Conservation (phyloP, 495 filamentous ascomycete species). For the Trichoderma asperelloides region DNA sequence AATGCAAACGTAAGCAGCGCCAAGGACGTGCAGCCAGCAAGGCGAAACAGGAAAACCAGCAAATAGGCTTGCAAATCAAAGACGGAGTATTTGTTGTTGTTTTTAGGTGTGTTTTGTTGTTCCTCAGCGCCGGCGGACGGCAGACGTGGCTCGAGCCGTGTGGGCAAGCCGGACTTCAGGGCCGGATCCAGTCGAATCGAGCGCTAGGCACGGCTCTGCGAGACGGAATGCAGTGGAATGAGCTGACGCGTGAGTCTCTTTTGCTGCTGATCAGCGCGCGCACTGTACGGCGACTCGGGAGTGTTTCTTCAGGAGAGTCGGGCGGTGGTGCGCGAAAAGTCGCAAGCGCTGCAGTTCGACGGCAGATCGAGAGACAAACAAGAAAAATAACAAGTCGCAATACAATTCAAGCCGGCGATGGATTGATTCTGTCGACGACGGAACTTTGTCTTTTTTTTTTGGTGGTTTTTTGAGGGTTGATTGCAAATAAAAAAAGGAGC, state of each 20-base stretch:
- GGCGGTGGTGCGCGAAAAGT: neutral
- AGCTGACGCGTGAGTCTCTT: conserved; percentile 1
- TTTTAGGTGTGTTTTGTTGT: neutral
- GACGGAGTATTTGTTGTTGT: conserved; percentile 4
- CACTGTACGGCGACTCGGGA: neutral
- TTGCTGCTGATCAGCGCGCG: neutral
- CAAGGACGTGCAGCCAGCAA: neutral
- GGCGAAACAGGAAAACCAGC: neutral
- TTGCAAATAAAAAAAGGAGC: neutral
- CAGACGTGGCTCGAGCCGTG: conserved; percentile 4
- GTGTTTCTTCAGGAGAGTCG: neutral
- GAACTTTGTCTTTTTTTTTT: neutral
- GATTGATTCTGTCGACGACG: neutral
- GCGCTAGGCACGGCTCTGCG: too few relatives aligned
- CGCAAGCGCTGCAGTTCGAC: neutral
- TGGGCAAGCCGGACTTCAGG: neutral
- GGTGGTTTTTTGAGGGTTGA: neutral
- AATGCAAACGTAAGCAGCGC: neutral
- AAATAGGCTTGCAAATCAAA: neutral
- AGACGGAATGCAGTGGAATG: neutral
- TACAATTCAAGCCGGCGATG: neutral
- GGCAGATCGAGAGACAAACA: neutral
- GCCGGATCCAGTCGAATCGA: neutral
- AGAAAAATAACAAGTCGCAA: neutral
- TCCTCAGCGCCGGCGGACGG: neutral